A percentile compares a stretch with the other conserved stretches of the same genome.
phyloP scores from a whole-genome alignment of 768 basidiomycete genomes.

The Kwoniella mangroviensis region DNA sequence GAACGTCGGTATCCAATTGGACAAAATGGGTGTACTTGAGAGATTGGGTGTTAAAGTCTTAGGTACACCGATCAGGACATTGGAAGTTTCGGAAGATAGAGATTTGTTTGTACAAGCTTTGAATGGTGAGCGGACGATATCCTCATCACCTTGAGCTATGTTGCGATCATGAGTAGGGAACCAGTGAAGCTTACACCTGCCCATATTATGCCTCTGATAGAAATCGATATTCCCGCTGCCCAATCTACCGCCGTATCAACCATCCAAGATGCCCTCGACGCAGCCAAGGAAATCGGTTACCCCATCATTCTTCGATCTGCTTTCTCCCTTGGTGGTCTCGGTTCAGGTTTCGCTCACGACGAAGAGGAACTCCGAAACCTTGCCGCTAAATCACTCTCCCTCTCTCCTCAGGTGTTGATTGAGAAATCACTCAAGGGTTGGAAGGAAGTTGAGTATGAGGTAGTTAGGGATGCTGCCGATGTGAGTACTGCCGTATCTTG shows the following conservation, averaged over 20 bases:
- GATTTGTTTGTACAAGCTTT: constrained; percentile 94
- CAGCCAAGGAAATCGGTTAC: constrained; percentile 90
- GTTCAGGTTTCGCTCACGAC: constrained; percentile 95
- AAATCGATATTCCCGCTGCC: constrained; percentile 95
- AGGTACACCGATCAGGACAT: constrained; percentile 90
- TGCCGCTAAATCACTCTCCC: constrained; percentile 83
- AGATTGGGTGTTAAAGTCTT: constrained; percentile 89
- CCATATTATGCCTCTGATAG: constrained; percentile 59
- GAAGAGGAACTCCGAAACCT: constrained; percentile 93
- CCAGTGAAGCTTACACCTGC: background rate
- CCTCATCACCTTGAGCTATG: background rate
- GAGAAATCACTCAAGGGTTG: constrained; percentile 99
- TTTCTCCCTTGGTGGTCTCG: constrained; percentile 96
- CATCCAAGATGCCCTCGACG: constrained; percentile 87
- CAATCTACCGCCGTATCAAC: constrained; percentile 96
- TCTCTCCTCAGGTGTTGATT: constrained; percentile 93
- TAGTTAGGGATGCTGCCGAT: constrained; percentile 96
- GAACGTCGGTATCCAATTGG: constrained; percentile 95
- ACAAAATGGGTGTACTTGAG: constrained; percentile 94
- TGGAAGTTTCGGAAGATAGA: constrained; percentile 96
- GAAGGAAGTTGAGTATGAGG: constrained; percentile 99
- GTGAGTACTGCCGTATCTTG: constrained; percentile 62
- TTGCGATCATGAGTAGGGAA: too few species aligned
- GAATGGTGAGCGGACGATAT: constrained; percentile 68
- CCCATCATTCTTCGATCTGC: constrained; percentile 93